Evolutionary conservation across 208 protist genomes (phyloP).

Genomic region (Leishmania amazonensis): DNA sequence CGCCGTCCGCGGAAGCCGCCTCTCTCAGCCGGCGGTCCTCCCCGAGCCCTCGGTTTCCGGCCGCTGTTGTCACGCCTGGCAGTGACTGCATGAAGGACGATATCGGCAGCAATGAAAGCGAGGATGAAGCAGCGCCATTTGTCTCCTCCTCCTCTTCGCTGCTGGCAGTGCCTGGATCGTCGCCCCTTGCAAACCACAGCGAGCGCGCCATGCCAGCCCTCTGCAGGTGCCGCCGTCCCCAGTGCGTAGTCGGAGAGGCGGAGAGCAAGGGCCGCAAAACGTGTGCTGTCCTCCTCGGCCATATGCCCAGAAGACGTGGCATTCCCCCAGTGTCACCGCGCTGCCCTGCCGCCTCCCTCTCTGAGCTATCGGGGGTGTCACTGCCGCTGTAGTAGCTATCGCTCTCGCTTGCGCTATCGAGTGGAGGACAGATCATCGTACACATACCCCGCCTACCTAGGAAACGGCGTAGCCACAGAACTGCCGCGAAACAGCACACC

Average conservation of each 20-base stretch:
- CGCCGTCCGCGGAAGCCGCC: not conserved
- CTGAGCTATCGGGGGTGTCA: not conserved
- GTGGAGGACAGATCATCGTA: not conserved
- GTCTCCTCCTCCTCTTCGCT: not conserved
- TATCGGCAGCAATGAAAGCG: not conserved
- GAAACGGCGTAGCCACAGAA: not conserved
- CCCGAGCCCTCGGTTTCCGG: not conserved
- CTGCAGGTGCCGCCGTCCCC: not conserved
- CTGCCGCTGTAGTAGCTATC: not conserved
- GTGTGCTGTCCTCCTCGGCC: not conserved
- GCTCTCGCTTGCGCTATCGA: not conserved
- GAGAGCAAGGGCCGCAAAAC: constrained; percentile 3
- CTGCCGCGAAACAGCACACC: not conserved
- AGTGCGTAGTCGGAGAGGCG: not conserved
- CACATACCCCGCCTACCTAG: not conserved
- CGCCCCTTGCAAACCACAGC: not conserved
- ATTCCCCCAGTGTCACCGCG: not conserved
- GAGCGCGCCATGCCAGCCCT: not conserved
- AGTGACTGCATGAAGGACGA: not conserved
- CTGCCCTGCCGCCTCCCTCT: not conserved
- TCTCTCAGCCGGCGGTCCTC: not conserved
- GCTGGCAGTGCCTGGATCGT: not conserved
- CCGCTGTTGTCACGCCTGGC: not conserved
- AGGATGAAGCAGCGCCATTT: not conserved
- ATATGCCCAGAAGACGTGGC: not conserved